Evolutionary conservation across 805 yeast genomes (phyloP).

Genomic region (Pichia membranifaciens): DNA sequence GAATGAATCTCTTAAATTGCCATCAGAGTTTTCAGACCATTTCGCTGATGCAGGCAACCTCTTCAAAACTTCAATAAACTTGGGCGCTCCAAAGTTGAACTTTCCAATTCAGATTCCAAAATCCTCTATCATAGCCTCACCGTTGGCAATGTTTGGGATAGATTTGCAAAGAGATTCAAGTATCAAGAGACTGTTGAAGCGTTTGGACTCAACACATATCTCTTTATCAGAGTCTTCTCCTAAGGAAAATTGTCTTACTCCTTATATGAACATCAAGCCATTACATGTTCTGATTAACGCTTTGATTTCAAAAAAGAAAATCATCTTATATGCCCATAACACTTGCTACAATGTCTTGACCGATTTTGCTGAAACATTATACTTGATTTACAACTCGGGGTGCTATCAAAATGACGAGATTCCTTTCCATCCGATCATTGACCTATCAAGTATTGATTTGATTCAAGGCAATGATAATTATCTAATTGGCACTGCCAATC

Average conservation of each 20-base stretch:
- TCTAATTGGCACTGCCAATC: conserved; percentile 65
- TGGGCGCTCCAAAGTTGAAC: conserved; percentile 14
- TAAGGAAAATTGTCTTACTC: conserved; percentile 15
- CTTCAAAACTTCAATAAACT: conserved; percentile 19
- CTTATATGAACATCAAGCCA: conserved; percentile 20
- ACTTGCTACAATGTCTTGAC: conserved; percentile 41
- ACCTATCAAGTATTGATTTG: conserved; percentile 50
- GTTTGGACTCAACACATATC: conserved; percentile 3
- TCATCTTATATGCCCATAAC: conserved; percentile 35
- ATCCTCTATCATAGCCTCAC: conserved; percentile 24
- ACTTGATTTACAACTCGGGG: conserved; percentile 32
- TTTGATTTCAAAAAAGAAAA: conserved; percentile 41
- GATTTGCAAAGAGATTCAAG: conserved; percentile 27
- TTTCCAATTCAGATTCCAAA: conserved; percentile 31
- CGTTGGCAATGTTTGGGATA: conserved; percentile 26
- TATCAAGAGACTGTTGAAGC: conserved; percentile 19
- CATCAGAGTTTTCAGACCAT: conserved; percentile 8
- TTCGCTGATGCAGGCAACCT: conserved; percentile 19
- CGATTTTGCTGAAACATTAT: conserved; percentile 38
- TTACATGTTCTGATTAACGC: conserved; percentile 44
- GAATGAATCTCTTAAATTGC: conserved; percentile 9
- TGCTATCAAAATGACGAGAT: conserved; percentile 3
- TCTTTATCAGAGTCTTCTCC: not conserved
- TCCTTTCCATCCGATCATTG: conserved; percentile 45
- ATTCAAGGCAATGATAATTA: conserved; percentile 37